These are phyloP conservation scores for Torrubiella hemipterigena DNA, from an alignment of 2,329 filamentous ascomycete genomes.

Conservation along the genomic window DNA sequence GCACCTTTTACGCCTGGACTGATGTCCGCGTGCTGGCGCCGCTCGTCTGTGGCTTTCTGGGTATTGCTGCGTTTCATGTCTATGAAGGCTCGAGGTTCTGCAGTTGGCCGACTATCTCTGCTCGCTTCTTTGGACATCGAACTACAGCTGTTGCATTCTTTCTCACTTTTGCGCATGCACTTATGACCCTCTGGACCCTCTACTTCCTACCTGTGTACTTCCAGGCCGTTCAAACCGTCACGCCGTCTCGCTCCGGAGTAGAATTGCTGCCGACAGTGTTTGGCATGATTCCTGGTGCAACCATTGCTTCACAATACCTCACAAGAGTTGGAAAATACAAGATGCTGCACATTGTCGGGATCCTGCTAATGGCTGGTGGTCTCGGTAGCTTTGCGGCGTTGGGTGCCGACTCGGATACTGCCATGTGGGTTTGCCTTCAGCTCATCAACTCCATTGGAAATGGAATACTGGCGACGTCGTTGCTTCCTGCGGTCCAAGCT, in stretches of 20 bases:
- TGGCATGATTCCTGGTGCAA: conserved; percentile 8
- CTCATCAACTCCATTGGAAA: conserved; percentile 25
- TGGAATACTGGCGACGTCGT: conserved; percentile 28
- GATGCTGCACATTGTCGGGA: conserved; percentile 21
- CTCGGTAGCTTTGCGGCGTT: conserved; percentile 28
- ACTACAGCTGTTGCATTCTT: conserved; percentile 1
- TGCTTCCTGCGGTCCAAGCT: conserved; percentile 31
- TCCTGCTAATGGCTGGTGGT: conserved; percentile 24
- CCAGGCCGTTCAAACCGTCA: conserved; percentile 1
- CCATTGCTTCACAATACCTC: conserved; percentile 17
- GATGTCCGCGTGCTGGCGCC: conserved; percentile 4
- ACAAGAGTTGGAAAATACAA: conserved; percentile 20
- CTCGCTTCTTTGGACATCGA: conserved; percentile 1
- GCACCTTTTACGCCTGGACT: conserved; percentile 2
- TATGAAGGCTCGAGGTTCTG: background rate
- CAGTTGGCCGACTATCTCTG: background rate
- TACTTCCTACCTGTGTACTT: conserved; percentile 7
- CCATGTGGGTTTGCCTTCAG: conserved; percentile 26
- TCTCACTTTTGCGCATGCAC: conserved; percentile 3
- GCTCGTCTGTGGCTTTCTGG: background rate
- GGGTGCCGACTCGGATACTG: conserved; percentile 15
- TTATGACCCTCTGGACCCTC: conserved; percentile 2
- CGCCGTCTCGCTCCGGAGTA: conserved; percentile 1
- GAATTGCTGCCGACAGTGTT: conserved; percentile 3
- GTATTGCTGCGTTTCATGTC: background rate